Conservation (phyloP, 1,284 basidiomycete species). For the Rhodotorula sp. region DNA sequence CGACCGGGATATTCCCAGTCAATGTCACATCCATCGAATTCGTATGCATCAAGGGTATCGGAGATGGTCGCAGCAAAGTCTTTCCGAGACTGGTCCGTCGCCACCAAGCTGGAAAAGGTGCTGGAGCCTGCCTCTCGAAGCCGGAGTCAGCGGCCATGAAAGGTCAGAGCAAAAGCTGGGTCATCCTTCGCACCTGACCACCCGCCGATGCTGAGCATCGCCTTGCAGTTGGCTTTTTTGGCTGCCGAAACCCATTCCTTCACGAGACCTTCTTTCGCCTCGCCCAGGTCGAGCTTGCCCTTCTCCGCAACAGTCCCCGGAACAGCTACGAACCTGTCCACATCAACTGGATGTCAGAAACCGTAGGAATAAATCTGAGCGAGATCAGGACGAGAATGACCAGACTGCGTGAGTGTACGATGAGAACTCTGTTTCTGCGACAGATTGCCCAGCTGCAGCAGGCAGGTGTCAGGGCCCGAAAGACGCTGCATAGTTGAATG, state of each 20-base stretch:
- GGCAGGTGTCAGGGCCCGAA: background rate
- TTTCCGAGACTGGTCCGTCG: background rate
- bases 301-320: conserved; percentile 4
- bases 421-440: conserved; percentile 4
- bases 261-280: background rate
- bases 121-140: background rate
- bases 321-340: conserved; percentile 12
- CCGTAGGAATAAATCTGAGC: too few relatives aligned
- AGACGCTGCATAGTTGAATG: background rate
- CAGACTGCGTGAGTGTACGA: background rate
- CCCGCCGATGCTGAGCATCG: conserved; percentile 6
- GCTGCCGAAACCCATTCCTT: conserved; percentile 16
- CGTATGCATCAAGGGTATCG: background rate
- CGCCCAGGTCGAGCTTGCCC: conserved; percentile 3
- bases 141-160: background rate
- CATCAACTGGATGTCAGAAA: too few relatives aligned
- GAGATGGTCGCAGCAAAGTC: background rate
- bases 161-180: background rate
- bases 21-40: background rate
- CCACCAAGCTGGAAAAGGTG: background rate
- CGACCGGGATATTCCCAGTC: conserved; percentile 33
- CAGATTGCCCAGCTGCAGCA: background rate
- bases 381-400: background rate
- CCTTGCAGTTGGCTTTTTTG: conserved; percentile 3
- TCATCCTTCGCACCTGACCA: conserved; percentile 7